Base-by-base conservation (phyloP, 768 basidiomycete genomes). In the Nidularia sp. region DNA sequence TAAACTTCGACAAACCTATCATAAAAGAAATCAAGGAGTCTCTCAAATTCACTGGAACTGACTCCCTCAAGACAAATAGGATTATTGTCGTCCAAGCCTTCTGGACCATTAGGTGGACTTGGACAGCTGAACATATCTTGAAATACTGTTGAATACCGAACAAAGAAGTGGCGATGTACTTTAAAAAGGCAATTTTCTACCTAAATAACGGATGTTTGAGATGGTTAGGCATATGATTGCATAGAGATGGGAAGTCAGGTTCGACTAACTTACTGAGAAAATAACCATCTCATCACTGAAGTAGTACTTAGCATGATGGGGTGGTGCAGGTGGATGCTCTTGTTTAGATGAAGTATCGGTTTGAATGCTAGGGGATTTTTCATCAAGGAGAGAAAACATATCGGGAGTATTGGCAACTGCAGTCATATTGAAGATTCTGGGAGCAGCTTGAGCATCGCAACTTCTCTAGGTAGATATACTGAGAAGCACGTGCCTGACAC, bases 161-260 rank as follows among this genome's bases (percentile, higher is more conserved):
- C 62, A 31, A 78, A 58, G 48, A 70, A 72, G 53, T 72, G 65
- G 1, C 69, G 68, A 48, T 76, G 74, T 6, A 76, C 68, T 53
- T 69, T 72, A 63, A 70, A 75, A n/a, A 69, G 55, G 3, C 57
- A 55, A 43, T 64, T 57, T 53, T 72, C 69, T 1, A 74, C 71
- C 75, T 77, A 29, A 29, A 29, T 29, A 29, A 29, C 25, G 4
- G 25, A 29, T 29, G 15, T 13, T 10, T 15, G 39, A 41, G 3
- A 6, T 13, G 7, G 7, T 13, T 4, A 25, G 33, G 12, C 3
- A 33, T 33, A 36, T 29, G 6, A 49, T 29, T 29, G 4, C 25
- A 39, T n/a, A 3, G 25, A 18, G 31, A 22, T 43, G 29, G 32
- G 32, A 15, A 15, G 12, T 29, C 13, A 6, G 9, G 15, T 31